These are phyloP conservation scores for Alliaria petiolata DNA, from an alignment of 345 rosid genomes.

Conservation along the genomic window DNA sequence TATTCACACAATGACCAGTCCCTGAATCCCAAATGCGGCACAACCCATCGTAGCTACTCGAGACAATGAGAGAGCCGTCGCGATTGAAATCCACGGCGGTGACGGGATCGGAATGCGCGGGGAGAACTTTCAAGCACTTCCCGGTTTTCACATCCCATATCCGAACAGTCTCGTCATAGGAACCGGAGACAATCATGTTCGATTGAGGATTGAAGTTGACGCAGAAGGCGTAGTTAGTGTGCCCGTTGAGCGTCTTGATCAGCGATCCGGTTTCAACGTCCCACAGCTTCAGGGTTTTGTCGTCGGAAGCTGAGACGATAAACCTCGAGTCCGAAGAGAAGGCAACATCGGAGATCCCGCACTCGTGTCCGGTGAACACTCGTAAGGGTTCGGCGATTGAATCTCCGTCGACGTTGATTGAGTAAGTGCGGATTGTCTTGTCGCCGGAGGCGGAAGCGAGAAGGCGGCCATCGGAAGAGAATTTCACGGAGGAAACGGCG, in stretches of 20 bases:
- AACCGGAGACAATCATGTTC: conserved; percentile 84
- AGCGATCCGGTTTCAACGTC: conserved; percentile 67
- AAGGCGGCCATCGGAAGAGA: conserved; percentile 87
- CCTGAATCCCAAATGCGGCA: conserved; percentile 91
- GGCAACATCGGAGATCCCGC: conserved; percentile 82
- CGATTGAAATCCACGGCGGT: conserved; percentile 85
- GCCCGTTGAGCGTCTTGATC: conserved; percentile 68
- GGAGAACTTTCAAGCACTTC: conserved; percentile 83
- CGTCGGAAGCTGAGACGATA: conserved; percentile 93
- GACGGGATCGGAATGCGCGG: conserved; percentile 92
- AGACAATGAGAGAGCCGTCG: conserved; percentile 76
- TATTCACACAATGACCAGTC: conserved; percentile 85
- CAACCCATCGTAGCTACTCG: conserved; percentile 90
- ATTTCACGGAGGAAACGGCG: conserved; percentile 74
- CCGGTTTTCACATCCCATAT: conserved; percentile 90
- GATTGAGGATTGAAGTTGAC: conserved; percentile 84
- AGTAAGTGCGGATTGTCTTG: conserved; percentile 66
- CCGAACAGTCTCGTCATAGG: conserved; percentile 90
- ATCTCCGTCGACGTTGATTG: conserved; percentile 41
- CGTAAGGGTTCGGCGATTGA: conserved; percentile 40
- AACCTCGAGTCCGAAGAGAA: conserved; percentile 84
- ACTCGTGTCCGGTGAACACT: conserved; percentile 65
- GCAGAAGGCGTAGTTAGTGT: conserved; percentile 81
- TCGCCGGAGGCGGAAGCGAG: conserved; percentile 88
- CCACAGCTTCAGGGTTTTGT: conserved; percentile 90